Evolutionary conservation across 257 asterid species (phyloP).

Genomic region (Cordia subcordata): DNA sequence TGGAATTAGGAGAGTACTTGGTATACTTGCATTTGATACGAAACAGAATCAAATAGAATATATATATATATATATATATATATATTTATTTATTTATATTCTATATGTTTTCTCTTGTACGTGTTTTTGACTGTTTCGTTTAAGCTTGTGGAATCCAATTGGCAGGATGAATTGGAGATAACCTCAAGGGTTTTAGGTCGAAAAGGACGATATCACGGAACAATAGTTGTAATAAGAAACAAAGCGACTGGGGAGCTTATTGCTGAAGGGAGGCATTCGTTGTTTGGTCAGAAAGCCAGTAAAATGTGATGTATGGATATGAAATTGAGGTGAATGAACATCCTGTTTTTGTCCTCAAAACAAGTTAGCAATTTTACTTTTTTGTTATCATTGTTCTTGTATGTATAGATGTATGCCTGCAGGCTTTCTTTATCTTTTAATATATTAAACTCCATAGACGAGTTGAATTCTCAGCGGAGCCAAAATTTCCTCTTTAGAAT

Average conservation of each 20-base stretch:
- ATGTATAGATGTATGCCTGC: too few species aligned
- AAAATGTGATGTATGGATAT: conserved; percentile 69
- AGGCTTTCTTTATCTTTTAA: too few species aligned
- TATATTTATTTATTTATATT: too few species aligned
- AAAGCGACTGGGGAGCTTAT: conserved; percentile 66
- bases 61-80: neutral
- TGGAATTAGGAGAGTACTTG: too few species aligned
- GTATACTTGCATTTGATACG: too few species aligned
- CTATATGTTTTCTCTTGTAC: neutral
- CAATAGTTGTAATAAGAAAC: conserved; percentile 58
- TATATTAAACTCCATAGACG: too few species aligned
- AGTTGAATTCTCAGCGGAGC: too few species aligned
- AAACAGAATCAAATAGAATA: neutral
- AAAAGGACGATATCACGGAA: conserved; percentile 55
- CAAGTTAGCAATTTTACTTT: neutral
- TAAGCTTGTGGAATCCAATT: conserved; percentile 12
- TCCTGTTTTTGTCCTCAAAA: neutral
- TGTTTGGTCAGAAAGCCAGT: conserved; percentile 59
- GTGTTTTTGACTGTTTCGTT: neutral
- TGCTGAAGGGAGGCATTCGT: conserved; percentile 84
- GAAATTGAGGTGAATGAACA: too few species aligned
- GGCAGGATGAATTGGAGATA: conserved; percentile 85
- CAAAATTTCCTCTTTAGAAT: too few species aligned
- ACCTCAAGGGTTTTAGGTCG: conserved; percentile 44
- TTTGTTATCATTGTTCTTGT: too few species aligned